Conservation (phyloP, 2,329 filamentous ascomycete species). For the Colletotrichum camelliae region DNA sequence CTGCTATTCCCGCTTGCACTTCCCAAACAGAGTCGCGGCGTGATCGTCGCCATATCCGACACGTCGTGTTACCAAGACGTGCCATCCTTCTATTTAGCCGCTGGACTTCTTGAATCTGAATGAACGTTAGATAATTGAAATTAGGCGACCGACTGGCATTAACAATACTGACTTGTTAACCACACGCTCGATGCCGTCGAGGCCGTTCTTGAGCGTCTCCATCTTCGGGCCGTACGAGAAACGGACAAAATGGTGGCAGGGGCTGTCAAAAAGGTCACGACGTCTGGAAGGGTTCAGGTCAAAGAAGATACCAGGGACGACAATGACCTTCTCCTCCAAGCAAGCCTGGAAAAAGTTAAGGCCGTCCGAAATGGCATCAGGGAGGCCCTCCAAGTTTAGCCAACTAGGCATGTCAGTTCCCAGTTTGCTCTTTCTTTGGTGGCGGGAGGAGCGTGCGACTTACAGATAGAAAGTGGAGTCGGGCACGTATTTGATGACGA, state of each 20-base stretch:
- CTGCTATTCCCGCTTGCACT: background rate
- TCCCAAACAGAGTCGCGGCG: background rate
- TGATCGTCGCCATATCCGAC: background rate
- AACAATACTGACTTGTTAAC: conserved; percentile 67
- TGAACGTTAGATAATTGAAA: background rate
- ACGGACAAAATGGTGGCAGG: conserved; percentile 90
- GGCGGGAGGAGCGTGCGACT: conserved; percentile 19
- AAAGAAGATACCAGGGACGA: conserved; percentile 97
- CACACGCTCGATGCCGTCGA: conserved; percentile 85
- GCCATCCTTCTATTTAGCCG: background rate
- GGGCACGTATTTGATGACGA: conserved; percentile 82
- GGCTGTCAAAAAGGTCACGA: conserved; percentile 90
- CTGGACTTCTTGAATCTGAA: background rate
- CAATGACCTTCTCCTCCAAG: conserved; percentile 91
- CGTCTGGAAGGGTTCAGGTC: conserved; percentile 91
- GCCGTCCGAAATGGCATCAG: conserved; percentile 86
- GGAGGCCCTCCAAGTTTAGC: conserved; percentile 70
- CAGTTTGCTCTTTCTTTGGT: background rate
- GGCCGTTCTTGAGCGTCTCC: conserved; percentile 77
- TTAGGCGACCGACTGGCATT: background rate
- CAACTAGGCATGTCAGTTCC: conserved; percentile 36
- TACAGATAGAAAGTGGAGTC: conserved; percentile 96
- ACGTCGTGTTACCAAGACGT: background rate
- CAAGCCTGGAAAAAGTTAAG: conserved; percentile 97
- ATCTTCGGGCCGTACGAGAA: conserved; percentile 85